Percentiles rank a stretch among this genome's conserved stretches.
Conservation (phyloP, 2,329 filamentous ascomycete species). For the Stagonosporopsis tanaceti region DNA sequence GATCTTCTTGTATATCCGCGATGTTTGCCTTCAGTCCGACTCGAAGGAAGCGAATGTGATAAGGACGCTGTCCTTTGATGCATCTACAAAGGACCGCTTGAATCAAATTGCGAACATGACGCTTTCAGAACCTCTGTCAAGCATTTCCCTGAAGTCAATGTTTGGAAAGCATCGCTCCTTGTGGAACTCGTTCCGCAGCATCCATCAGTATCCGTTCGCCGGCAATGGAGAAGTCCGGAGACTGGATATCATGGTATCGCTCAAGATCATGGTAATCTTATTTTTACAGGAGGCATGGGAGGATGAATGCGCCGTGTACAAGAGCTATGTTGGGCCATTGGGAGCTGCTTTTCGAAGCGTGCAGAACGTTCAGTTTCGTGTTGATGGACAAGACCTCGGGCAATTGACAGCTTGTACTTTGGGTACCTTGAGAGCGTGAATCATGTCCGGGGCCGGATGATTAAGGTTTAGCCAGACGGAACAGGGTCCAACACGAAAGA, state of each 20-base stretch:
- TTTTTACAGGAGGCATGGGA: slow-evolving; percentile 15
- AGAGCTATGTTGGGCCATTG: slow-evolving; percentile 8
- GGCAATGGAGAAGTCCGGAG: neutral
- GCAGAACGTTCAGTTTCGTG: slow-evolving; percentile 1
- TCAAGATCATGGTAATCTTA: slow-evolving; percentile 16
- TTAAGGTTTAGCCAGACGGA: neutral
- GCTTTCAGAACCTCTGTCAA: neutral
- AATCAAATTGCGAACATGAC: neutral
- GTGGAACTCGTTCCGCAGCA: slow-evolving; percentile 16
- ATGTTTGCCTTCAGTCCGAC: slow-evolving; percentile 5
- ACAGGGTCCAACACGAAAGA: neutral
- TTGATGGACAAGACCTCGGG: slow-evolving; percentile 9
- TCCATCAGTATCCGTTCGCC: slow-evolving; percentile 9
- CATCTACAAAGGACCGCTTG: neutral
- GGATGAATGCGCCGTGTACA: slow-evolving; percentile 11
- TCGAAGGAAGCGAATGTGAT: neutral
- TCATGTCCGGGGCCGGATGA: too few relatives aligned
- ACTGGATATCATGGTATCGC: slow-evolving; percentile 1
- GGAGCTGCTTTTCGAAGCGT: slow-evolving; percentile 12
- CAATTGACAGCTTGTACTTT: neutral
- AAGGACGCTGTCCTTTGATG: slow-evolving; percentile 2
- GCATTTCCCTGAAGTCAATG: slow-evolving; percentile 1
- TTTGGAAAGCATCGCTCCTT: slow-evolving; percentile 20
- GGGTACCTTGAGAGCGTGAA: neutral
- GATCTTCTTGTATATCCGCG: slow-evolving; percentile 11